These are phyloP conservation scores for Amylocystis lapponica DNA, from an alignment of 768 basidiomycete genomes.

Conservation along the genomic window DNA sequence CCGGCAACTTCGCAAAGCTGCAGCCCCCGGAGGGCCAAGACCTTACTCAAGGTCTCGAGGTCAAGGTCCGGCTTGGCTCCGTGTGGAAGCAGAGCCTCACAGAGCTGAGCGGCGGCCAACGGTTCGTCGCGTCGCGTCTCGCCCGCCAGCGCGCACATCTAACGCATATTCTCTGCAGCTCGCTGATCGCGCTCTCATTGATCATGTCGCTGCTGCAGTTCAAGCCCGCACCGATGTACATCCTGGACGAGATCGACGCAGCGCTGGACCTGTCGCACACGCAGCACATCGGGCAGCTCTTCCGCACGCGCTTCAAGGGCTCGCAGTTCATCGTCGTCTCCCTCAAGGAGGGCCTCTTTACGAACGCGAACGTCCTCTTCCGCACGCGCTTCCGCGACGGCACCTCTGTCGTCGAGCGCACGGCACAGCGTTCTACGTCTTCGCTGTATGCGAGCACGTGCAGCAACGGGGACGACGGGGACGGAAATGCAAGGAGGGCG, in stretches of 20 bases:
- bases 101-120: slow-evolving; percentile 94
- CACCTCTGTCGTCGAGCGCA: slow-evolving; percentile 84
- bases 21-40: slow-evolving; percentile 92
- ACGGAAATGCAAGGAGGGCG: slow-evolving; percentile 5
- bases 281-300: slow-evolving; percentile 97
- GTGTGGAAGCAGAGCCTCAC: slow-evolving; percentile 99
- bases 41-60: slow-evolving; percentile 91
- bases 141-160: not conserved
- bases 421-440: slow-evolving; percentile 43
- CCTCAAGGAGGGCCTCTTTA: slow-evolving; percentile 94
- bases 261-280: slow-evolving; percentile 95
- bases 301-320: slow-evolving; percentile 95
- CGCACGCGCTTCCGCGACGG: slow-evolving; percentile 90
- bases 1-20: slow-evolving; percentile 94
- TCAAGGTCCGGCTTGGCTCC: slow-evolving; percentile 90
- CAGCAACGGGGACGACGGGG: slow-evolving; percentile 10
- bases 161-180: slow-evolving; percentile 42
- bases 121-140: slow-evolving; percentile 39
- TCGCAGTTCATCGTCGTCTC: slow-evolving; percentile 98
- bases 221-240: slow-evolving; percentile 99
- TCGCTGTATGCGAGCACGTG: slow-evolving; percentile 9
- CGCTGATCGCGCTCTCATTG: slow-evolving; percentile 92
- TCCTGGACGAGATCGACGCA: slow-evolving; percentile 97
- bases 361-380: slow-evolving; percentile 96
- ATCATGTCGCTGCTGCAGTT: slow-evolving; percentile 99